Conservation (phyloP, 2,329 filamentous ascomycete genomes). For the Periconia sp. region DNA sequence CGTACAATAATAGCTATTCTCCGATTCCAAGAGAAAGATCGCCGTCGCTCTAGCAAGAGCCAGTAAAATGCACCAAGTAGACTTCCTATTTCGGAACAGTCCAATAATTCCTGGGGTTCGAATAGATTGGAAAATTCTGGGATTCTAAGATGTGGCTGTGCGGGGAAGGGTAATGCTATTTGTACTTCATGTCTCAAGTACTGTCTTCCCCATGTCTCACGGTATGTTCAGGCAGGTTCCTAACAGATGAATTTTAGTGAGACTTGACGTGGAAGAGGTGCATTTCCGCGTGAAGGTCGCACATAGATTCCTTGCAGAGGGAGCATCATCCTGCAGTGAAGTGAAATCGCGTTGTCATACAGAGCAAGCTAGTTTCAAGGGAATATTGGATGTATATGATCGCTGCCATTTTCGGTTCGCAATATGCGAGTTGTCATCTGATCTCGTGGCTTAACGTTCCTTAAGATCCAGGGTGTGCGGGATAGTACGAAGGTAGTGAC, state of each 20-base stretch:
- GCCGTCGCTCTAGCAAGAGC: not conserved
- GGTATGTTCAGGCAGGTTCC: not conserved
- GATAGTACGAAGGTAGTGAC: not conserved
- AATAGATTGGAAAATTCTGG: not conserved
- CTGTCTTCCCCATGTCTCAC: not conserved
- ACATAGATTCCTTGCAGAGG: not conserved
- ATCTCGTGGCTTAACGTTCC: not conserved
- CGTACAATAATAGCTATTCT: not conserved
- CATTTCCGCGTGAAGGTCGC: not conserved
- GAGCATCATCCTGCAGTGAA: not conserved
- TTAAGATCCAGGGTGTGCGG: not conserved
- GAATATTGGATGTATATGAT: not conserved
- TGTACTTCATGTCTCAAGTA: too few species aligned
- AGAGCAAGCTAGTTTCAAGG: not conserved
- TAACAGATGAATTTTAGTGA: not conserved
- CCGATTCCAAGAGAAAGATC: not conserved
- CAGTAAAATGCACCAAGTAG: not conserved
- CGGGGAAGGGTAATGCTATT: slow-evolving; percentile 1
- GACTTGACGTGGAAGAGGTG: not conserved
- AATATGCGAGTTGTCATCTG: slow-evolving; percentile 2
- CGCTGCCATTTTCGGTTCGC: not conserved
- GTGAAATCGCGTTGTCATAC: not conserved
- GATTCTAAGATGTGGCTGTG: not conserved
- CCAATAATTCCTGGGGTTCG: slow-evolving; percentile 3
- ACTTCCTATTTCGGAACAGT: slow-evolving; percentile 3